Evolutionary conservation across 257 asterid species (phyloP).

Genomic region (Phtheirospermum japonicum): DNA sequence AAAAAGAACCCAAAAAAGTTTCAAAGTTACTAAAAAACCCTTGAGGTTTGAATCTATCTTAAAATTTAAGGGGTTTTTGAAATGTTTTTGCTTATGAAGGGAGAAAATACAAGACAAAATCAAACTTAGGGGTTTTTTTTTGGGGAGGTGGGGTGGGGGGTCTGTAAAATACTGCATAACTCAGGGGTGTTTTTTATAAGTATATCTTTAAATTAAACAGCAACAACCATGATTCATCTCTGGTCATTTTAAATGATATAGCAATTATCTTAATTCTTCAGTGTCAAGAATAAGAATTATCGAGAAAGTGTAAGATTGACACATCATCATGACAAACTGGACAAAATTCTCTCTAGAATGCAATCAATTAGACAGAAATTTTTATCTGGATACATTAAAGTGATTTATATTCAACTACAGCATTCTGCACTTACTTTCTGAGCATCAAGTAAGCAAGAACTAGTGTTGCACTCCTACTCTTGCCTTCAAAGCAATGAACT

Average conservation of each 20-base stretch:
- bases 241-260: no score
- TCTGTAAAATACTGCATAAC: not conserved
- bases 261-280: no score
- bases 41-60: not conserved
- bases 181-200: not conserved
- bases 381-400: not conserved
- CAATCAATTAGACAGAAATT: not conserved
- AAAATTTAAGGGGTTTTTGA: not conserved
- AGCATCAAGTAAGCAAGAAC: conserved; percentile 87
- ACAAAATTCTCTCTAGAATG: not conserved
- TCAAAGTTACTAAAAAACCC: not conserved
- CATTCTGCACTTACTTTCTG: conserved; percentile 60
- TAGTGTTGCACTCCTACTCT: conserved; percentile 91
- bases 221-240: not conserved
- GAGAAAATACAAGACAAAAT: no score
- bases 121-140: no score
- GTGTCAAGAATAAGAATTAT: no score
- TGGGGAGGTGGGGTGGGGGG: no score
- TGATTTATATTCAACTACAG: conserved; percentile 9
- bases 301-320: no score
- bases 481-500: conserved; percentile 98
- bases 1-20: not conserved
- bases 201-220: not conserved
- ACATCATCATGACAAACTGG: not conserved
- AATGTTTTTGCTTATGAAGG: not conserved